Evolutionary conservation across 1,139 yeast genomes (phyloP).

Genomic region (Zygoascus sp.): DNA sequence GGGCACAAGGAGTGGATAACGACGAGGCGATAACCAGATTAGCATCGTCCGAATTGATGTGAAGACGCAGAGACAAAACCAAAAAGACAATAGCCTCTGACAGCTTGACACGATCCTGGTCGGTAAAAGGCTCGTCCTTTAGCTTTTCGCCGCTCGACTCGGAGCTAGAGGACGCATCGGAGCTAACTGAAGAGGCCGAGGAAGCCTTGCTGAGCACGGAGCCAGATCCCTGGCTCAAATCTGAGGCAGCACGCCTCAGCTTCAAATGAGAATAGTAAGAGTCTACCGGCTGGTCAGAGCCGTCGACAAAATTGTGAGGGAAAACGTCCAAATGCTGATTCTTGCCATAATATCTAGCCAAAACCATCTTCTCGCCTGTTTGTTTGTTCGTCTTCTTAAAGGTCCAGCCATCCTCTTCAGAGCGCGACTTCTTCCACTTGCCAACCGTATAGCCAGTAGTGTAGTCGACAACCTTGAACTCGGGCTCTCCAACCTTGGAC

Average conservation of each 20-base stretch:
- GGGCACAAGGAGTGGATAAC: conserved; percentile 1
- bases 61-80: conserved; percentile 12
- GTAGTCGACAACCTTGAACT: neutral
- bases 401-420: conserved; percentile 1
- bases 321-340: neutral
- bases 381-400: neutral
- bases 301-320: conserved; percentile 5
- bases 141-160: neutral
- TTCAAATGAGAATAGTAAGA: neutral
- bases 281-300: neutral
- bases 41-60: neutral
- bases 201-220: neutral
- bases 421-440: conserved; percentile 8
- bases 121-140: neutral
- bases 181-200: neutral
- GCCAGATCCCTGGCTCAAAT: neutral
- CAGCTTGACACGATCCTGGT: conserved; percentile 16
- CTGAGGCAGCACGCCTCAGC: neutral
- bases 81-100: conserved; percentile 18
- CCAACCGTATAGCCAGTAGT: neutral
- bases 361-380: conserved; percentile 4
- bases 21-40: neutral
- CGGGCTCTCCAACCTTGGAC: neutral
- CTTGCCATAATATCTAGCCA: conserved; percentile 4
- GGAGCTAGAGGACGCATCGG: neutral